phyloP scores from a whole-genome alignment of 129 eudicot genomes.

The Smallanthus sonchifolius region DNA sequence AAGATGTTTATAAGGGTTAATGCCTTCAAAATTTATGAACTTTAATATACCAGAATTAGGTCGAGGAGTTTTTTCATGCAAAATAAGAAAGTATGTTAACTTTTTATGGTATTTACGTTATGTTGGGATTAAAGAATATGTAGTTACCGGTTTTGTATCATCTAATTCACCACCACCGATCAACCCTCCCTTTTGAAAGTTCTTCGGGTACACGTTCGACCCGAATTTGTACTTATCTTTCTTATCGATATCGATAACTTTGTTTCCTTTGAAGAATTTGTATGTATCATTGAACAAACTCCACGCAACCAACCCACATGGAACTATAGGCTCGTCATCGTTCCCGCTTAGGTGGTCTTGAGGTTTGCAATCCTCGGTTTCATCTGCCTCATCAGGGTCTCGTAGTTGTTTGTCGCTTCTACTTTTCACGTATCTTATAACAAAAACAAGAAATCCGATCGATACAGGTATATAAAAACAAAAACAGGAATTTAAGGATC shows the following conservation, averaged over 20 bases:
- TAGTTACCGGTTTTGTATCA: slow-evolving; percentile 59
- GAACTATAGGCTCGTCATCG: slow-evolving; percentile 49
- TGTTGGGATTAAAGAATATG: not conserved
- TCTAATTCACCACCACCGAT: slow-evolving; percentile 75
- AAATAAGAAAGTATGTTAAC: no score
- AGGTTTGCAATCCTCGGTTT: slow-evolving; percentile 49
- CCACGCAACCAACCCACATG: slow-evolving; percentile 96
- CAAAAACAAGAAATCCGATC: not conserved
- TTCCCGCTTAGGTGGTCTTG: slow-evolving; percentile 20
- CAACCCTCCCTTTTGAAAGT: slow-evolving; percentile 63
- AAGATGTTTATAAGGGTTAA: no score
- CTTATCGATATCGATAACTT: slow-evolving; percentile 45
- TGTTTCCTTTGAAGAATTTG: slow-evolving; percentile 32
- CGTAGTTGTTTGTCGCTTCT: slow-evolving; percentile 71
- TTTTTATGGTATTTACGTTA: no score
- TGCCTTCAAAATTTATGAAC: no score
- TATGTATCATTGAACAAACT: slow-evolving; percentile 91
- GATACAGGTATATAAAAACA: not conserved
- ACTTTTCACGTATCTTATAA: slow-evolving; percentile 75
- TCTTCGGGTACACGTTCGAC: slow-evolving; percentile 66
- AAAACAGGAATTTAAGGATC: not conserved
- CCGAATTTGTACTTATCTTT: slow-evolving; percentile 61
- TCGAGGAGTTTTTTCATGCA: no score
- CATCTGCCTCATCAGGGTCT: slow-evolving; percentile 20
- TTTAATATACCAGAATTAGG: no score